A percentile compares a stretch with the other conserved stretches of the same genome.
Evolutionary conservation across 768 basidiomycete genomes (phyloP).

Genomic region (Auriculariales sp.): DNA sequence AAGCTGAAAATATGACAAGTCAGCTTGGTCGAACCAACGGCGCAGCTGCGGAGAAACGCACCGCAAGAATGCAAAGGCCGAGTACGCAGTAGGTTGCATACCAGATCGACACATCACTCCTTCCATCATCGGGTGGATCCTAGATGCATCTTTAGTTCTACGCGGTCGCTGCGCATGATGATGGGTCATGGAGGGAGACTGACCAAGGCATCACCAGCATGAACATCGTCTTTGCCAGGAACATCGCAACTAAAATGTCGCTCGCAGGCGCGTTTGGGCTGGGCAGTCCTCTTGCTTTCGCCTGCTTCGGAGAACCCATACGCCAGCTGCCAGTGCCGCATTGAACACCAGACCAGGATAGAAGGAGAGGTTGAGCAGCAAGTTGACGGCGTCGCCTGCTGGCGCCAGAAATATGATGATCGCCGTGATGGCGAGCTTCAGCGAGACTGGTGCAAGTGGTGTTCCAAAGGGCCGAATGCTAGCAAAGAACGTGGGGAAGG

Average conservation of each 20-base stretch:
- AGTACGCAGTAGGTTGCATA: slow-evolving; percentile 18
- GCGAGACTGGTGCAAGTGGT: slow-evolving; percentile 26
- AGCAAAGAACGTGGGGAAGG: slow-evolving; percentile 31
- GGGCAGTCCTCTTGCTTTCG: slow-evolving; percentile 12
- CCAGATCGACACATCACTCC: slow-evolving; percentile 18
- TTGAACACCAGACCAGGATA: slow-evolving; percentile 22
- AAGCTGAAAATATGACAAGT: slow-evolving; percentile 4
- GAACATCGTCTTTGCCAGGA: slow-evolving; percentile 13
- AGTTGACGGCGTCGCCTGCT: slow-evolving; percentile 21
- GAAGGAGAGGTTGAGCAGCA: slow-evolving; percentile 25
- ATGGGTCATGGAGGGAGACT: slow-evolving; percentile 6
- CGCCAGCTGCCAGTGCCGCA: slow-evolving; percentile 15
- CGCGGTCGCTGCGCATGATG: background rate
- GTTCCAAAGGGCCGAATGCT: slow-evolving; percentile 35
- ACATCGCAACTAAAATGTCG: slow-evolving; percentile 12
- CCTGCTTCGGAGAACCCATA: slow-evolving; percentile 18
- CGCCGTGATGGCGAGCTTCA: slow-evolving; percentile 25
- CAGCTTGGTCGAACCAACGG: background rate
- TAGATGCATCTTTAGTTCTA: background rate
- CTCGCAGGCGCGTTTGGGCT: slow-evolving; percentile 11
- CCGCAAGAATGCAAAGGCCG: slow-evolving; percentile 14
- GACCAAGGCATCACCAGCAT: slow-evolving; percentile 21
- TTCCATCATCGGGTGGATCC: slow-evolving; percentile 15
- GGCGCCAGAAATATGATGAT: slow-evolving; percentile 27
- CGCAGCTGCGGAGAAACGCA: slow-evolving; percentile 5